Base-by-base conservation (phyloP, 2,329 filamentous ascomycete species). In the Didymella sp. region DNA sequence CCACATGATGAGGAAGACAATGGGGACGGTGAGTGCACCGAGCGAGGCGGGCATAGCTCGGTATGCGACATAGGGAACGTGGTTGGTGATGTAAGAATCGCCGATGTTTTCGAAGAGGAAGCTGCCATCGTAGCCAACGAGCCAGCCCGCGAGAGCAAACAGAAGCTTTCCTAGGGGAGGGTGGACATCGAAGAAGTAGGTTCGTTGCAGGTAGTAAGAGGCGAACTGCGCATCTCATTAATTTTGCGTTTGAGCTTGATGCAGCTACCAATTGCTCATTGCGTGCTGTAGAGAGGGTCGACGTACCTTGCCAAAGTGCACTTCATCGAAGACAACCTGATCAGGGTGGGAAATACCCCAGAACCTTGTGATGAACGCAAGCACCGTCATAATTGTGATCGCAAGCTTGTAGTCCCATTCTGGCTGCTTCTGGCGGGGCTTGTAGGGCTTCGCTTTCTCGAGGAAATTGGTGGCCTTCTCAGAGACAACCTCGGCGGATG, bases 51-150 rank as follows among this genome's bases (percentile, higher is more conserved):
- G 95, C 82, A 99, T 86, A 42, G 93, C 90, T 68, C 95, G 91
- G 81, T 96, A 96, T 60, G 95, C 93, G 61, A 99, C 90, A 77
- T 99, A 99, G 33, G 95, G 95, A 38, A 99, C 93, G 75, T 96
- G 95, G 84, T 99, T 97, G 58, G 88, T 85, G 70, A 98, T 91
- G 82, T 99, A 99, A 17, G 94, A 98, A 77, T 98, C 95, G 73
- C 95, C 95, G 77, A 99, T 99, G 81, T 98, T 99, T 69, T 99
- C 95, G 79, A 99, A 99, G 74, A 96, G 87, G 80, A 98, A 99
- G 74, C 93, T 88, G 67, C 95, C 95, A 80, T 98, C 91, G 77
- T 96, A 99, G 72, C 95, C 95, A 50, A 98, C 91, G 51, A 98
- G 85, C 95, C 95, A 99, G 76, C 95, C 95, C 80, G 96, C 92